Evolutionary conservation across 2,329 filamentous ascomycete species (phyloP).

Genomic region (Pseudogymnoascus sp.): DNA sequence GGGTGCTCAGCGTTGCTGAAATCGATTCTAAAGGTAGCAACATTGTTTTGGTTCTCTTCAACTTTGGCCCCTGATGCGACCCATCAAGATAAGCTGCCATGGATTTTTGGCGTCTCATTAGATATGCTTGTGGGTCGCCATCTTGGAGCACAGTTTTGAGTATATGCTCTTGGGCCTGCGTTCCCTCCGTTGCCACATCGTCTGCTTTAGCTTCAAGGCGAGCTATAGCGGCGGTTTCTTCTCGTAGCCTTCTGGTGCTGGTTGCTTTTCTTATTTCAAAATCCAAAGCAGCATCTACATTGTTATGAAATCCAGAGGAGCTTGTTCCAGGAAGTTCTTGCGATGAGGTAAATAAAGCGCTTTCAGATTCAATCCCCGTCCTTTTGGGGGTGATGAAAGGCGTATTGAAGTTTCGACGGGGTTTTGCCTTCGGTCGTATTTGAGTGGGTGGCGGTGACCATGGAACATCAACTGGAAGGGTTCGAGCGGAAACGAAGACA

Average conservation of each 20-base stretch:
- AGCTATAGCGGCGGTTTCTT: constrained; percentile 16
- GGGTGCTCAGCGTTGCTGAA: constrained; percentile 18
- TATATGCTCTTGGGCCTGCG: neutral
- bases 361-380: neutral
- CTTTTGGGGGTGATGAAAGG: constrained; percentile 22
- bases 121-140: constrained; percentile 26
- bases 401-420: constrained; percentile 16
- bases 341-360: neutral
- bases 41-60: constrained; percentile 22
- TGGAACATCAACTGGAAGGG: neutral
- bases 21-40: constrained; percentile 26
- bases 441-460: constrained; percentile 15
- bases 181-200: neutral
- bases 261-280: constrained; percentile 27
- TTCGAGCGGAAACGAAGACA: constrained; percentile 7
- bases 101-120: constrained; percentile 26
- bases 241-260: constrained; percentile 23
- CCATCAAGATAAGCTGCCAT: constrained; percentile 12
- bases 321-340: neutral
- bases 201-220: neutral
- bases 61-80: constrained; percentile 15
- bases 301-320: constrained; percentile 7
- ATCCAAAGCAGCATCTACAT: constrained; percentile 28
- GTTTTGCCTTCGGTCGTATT: neutral
- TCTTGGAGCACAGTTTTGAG: constrained; percentile 18